Evolutionary conservation across 1,284 basidiomycete genomes (phyloP).

Genomic region (Phaffia rhodozyma): DNA sequence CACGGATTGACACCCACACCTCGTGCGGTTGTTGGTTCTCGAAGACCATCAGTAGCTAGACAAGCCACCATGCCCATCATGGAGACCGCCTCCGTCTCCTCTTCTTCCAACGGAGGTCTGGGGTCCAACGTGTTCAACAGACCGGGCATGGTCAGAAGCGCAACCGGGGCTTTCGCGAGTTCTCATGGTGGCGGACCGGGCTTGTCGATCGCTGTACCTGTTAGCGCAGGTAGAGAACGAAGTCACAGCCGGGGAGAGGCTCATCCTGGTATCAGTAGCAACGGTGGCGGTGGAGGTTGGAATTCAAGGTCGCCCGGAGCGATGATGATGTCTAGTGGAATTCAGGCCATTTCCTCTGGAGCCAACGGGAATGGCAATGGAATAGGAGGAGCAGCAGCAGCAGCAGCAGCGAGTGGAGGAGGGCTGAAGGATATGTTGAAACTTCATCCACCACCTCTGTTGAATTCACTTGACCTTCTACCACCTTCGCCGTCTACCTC

Average conservation of each 20-base stretch:
- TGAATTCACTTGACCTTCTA: background rate
- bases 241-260: too few relatives aligned
- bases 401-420: too few relatives aligned
- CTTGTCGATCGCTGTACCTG: too few relatives aligned
- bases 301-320: background rate
- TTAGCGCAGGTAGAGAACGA: too few relatives aligned
- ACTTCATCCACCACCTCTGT: constrained; percentile 1
- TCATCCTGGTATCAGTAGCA: background rate
- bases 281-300: background rate
- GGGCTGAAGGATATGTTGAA: constrained; percentile 12
- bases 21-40: background rate
- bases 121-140: background rate
- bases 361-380: background rate
- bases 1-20: background rate
- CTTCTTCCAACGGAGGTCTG: background rate
- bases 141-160: background rate
- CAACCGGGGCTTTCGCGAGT: background rate
- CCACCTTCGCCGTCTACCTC: background rate
- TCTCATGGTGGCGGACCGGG: too few relatives aligned
- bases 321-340: background rate
- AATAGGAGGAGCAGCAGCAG: too few relatives aligned
- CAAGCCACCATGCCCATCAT: constrained; percentile 13
- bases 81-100: constrained; percentile 5
- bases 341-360: background rate
- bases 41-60: constrained; percentile 7